Evolutionary conservation across 306 rosid species (phyloP).

Genomic region (Citrullus colocynthis): DNA sequence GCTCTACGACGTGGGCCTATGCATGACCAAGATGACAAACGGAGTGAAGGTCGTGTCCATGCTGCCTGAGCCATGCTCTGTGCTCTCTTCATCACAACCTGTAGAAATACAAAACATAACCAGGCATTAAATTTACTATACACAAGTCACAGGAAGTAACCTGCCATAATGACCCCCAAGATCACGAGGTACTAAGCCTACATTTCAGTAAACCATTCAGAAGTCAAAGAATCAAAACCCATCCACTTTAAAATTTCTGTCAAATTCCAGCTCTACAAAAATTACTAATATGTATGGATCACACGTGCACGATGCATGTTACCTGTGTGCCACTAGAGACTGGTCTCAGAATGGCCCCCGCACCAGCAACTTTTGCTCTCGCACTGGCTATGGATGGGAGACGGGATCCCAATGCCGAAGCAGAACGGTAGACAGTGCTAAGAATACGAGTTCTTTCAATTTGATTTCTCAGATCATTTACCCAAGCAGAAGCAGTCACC

Average conservation of each 20-base stretch:
- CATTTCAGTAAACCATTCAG: not conserved
- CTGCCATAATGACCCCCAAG: not conserved
- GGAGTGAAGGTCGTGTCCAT: constrained; percentile 70
- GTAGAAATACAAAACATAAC: constrained; percentile 10
- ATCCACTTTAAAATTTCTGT: not conserved
- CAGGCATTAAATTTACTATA: not conserved
- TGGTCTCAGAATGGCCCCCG: constrained; percentile 85
- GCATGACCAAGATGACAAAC: constrained; percentile 79
- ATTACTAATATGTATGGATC: not conserved
- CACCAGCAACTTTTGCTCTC: constrained; percentile 86
- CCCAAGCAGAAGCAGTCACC: constrained; percentile 98
- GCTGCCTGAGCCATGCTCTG: constrained; percentile 97
- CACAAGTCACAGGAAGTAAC: not conserved
- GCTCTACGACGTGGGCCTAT: constrained; percentile 76
- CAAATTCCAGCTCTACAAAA: not conserved
- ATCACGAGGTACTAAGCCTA: not conserved
- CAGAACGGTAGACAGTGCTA: constrained; percentile 89
- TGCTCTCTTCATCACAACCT: constrained; percentile 94
- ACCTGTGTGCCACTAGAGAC: constrained; percentile 96
- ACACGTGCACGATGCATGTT: constrained; percentile 5
- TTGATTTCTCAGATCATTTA: constrained; percentile 88
- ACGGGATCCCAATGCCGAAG: constrained; percentile 90
- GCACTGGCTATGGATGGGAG: constrained; percentile 94
- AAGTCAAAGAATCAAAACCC: not conserved
- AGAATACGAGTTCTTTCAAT: constrained; percentile 87